phyloP scores from a whole-genome alignment of 768 basidiomycete genomes.

The Suillus alpinus region DNA sequence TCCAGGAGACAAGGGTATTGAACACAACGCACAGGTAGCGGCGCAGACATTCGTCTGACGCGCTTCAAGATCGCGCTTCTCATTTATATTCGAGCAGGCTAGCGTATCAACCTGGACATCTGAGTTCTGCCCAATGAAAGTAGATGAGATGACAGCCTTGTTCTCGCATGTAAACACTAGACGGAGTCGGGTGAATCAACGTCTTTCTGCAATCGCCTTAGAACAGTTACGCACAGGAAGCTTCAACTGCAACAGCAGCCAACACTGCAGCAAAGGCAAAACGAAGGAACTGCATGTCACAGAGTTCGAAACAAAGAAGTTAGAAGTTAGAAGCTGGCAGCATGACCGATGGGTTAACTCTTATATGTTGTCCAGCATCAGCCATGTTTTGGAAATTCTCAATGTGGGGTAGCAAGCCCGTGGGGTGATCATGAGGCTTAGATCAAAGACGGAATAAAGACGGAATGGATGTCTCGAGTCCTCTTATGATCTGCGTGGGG shows the following conservation, averaged over 20 bases:
- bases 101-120: constrained; percentile 39
- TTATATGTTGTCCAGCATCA: not conserved
- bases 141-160: constrained; percentile 4
- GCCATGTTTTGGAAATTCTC: not conserved
- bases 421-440: not conserved
- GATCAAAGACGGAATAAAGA: not conserved
- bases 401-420: not conserved
- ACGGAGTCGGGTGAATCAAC: not conserved
- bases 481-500: not conserved
- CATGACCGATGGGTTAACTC: not conserved
- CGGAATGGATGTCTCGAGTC: not conserved
- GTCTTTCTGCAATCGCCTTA: not conserved
- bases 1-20: not conserved
- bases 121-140: constrained; percentile 39
- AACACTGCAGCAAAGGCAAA: not conserved
- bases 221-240: not conserved
- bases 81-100: constrained; percentile 25
- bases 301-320: not conserved
- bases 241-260: not conserved
- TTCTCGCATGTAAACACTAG: constrained; percentile 7
- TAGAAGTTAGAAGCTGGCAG: not conserved
- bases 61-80: constrained; percentile 5
- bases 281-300: not conserved
- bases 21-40: constrained; percentile 31
- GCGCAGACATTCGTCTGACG: constrained; percentile 39